Conservation (phyloP, 192 early-diverging fungal species). For the Endogone sp. region DNA sequence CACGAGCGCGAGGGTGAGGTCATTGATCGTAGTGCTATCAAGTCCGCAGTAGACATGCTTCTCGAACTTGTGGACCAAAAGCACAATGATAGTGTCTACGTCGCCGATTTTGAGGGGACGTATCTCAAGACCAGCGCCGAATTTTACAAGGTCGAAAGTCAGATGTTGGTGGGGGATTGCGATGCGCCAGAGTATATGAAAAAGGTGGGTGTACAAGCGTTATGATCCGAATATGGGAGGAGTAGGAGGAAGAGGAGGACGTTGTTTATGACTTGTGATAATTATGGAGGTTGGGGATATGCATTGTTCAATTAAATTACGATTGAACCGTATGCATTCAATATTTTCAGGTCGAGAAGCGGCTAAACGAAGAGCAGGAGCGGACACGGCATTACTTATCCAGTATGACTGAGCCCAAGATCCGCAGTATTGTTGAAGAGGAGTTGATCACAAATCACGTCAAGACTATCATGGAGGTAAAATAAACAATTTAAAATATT, state of each 20-base stretch:
- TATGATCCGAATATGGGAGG: not conserved
- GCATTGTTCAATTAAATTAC: too few species aligned
- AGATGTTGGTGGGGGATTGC: slow-evolving; percentile 46
- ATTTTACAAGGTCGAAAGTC: slow-evolving; percentile 66
- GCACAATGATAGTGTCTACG: slow-evolving; percentile 65
- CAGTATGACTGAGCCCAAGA: slow-evolving; percentile 60
- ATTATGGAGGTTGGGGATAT: too few species aligned
- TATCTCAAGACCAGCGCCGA: slow-evolving; percentile 70
- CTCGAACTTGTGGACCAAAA: slow-evolving; percentile 53
- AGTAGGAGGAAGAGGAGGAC: not conserved
- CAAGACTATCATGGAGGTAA: slow-evolving; percentile 59
- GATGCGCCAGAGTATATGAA: slow-evolving; percentile 72
- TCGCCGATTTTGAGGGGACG: slow-evolving; percentile 67
- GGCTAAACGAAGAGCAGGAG: slow-evolving; percentile 77
- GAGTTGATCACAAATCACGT: slow-evolving; percentile 75
- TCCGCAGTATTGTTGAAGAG: slow-evolving; percentile 68
- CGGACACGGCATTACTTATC: slow-evolving; percentile 68
- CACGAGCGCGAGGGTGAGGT: slow-evolving; percentile 76
- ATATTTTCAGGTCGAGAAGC: slow-evolving; percentile 50
- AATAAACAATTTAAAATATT: not conserved
- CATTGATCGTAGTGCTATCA: slow-evolving; percentile 73
- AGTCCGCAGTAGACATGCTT: slow-evolving; percentile 70
- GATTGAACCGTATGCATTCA: not conserved
- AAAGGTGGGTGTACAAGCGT: slow-evolving; percentile 30
- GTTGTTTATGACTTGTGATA: slow-evolving; percentile 2